Evolutionary conservation across 148 eudicot species (phyloP).

Genomic region (Amaranthus hypochondriacus): DNA sequence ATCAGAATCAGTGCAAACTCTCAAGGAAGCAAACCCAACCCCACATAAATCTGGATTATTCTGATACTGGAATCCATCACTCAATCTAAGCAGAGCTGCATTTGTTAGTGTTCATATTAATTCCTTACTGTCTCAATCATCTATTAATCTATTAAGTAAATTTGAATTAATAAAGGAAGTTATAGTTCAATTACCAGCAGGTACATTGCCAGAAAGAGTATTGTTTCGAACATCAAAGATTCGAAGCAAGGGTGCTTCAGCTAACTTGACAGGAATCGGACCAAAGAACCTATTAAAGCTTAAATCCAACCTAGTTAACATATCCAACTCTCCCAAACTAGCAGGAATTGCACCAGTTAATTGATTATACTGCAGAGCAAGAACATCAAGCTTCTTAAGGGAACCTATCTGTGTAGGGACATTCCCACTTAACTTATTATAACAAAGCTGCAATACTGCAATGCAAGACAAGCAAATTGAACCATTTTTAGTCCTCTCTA

Average conservation of each 20-base stretch:
- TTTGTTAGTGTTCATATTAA: constrained; percentile 11
- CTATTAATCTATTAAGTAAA: not conserved
- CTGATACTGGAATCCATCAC: constrained; percentile 55
- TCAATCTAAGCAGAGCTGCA: constrained; percentile 64
- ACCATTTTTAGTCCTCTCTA: constrained; percentile 10
- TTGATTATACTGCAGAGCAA: constrained; percentile 70
- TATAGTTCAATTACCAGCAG: constrained; percentile 47
- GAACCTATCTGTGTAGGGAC: constrained; percentile 73
- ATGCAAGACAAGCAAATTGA: constrained; percentile 19
- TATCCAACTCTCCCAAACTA: constrained; percentile 57
- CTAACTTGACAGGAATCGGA: constrained; percentile 68
- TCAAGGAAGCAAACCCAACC: constrained; percentile 49
- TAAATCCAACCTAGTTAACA: constrained; percentile 70
- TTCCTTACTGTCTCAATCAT: constrained; percentile 8
- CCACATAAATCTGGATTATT: constrained; percentile 80
- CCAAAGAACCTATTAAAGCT: constrained; percentile 76
- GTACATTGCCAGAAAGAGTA: constrained; percentile 80
- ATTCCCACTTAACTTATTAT: constrained; percentile 69
- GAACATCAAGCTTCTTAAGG: constrained; percentile 67
- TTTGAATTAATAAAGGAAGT: constrained; percentile 1
- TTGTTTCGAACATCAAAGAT: constrained; percentile 69
- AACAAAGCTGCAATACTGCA: constrained; percentile 81
- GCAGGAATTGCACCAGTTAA: constrained; percentile 87
- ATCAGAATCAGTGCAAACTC: constrained; percentile 46
- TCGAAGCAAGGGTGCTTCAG: constrained; percentile 51